Evolutionary conservation across 805 yeast species (phyloP), one percentile per base, ranked within the genome.

Genomic region (Soucietia sequanensis): DNA sequence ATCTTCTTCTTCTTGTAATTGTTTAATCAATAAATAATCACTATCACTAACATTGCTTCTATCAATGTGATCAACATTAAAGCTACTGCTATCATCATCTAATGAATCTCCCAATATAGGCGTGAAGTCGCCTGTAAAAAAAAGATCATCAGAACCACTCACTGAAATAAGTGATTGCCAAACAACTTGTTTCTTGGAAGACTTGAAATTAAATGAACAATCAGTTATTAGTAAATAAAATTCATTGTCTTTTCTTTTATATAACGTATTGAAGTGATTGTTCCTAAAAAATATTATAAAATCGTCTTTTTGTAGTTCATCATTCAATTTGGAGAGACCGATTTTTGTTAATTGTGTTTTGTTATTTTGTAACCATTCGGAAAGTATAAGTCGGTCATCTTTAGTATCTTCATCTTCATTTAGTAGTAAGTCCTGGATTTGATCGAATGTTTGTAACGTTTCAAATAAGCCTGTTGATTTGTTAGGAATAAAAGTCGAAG

Each of bases 251-350:
- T 67, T 68, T 15, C 56, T 55, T 50, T 80, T 81, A 46, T 68
- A 74, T 8, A 90, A 54, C 0, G 96, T 87, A 43, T 75, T 75
- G 59, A 86, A 91, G 56, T 89, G 96, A 56, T 93, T 90, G 58
- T 93, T 91, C 51, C 97, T 72, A 65, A 90, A 93, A 42, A 91
- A 75, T 0, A 91, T 78, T 1, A 81, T 76, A 36, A 81, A 69
- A 5, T 80, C 72, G 27, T 80, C 80, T 11, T 72, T 69, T 1
- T 58, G 52, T 18, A 86, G 53, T 3, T 68, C 49, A 5, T 60
- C 54, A 39, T 65, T 62, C 42, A 85, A 54, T 34, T 62, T 62
- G 1, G 53, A 37, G 10, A 85, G 55, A 0, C 99, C 99, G 31
- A 66, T 60, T 1, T 62, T 65, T 0, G 98, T 87, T 48, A 90